Conservation (phyloP, 495 filamentous ascomycete species). For the Trichocladium uniseriatum region DNA sequence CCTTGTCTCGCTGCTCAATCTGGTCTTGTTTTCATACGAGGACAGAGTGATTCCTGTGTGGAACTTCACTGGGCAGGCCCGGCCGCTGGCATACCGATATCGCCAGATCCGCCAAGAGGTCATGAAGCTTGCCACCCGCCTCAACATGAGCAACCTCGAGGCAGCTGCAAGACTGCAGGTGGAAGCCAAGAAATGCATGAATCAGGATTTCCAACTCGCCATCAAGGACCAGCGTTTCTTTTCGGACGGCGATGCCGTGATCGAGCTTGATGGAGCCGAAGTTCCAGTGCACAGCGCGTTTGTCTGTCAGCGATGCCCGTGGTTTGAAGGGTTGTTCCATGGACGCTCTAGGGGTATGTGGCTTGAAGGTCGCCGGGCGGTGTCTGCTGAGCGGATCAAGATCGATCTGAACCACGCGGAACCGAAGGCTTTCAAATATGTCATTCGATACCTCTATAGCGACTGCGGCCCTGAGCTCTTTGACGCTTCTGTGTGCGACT, state of each 20-base stretch:
- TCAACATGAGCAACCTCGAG: slow-evolving; percentile 62
- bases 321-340: slow-evolving; percentile 82
- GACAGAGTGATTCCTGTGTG: slow-evolving; percentile 77
- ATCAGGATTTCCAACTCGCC: slow-evolving; percentile 57
- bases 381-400: slow-evolving; percentile 39
- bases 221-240: slow-evolving; percentile 60
- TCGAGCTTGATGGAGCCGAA: slow-evolving; percentile 62
- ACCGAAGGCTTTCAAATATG: slow-evolving; percentile 60
- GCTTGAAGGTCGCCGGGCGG: slow-evolving; percentile 58
- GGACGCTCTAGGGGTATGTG: slow-evolving; percentile 77
- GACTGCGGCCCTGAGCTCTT: slow-evolving; percentile 77
- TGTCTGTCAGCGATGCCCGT: slow-evolving; percentile 77
- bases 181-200: slow-evolving; percentile 50
- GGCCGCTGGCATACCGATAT: slow-evolving; percentile 55
- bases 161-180: slow-evolving; percentile 65
- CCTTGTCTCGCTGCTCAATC: slow-evolving; percentile 64
- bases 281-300: slow-evolving; percentile 65
- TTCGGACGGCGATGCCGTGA: slow-evolving; percentile 60
- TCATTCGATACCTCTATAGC: slow-evolving; percentile 74
- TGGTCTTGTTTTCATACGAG: slow-evolving; percentile 71
- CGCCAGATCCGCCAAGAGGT: slow-evolving; percentile 72
- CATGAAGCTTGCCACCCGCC: slow-evolving; percentile 62
- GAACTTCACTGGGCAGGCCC: slow-evolving; percentile 57
- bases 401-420: slow-evolving; percentile 81
- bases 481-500: slow-evolving; percentile 58